Evolutionary conservation across 2,329 filamentous ascomycete species (phyloP), one percentile per base, ranked within the genome.

Genomic region (Hortaea werneckii): DNA sequence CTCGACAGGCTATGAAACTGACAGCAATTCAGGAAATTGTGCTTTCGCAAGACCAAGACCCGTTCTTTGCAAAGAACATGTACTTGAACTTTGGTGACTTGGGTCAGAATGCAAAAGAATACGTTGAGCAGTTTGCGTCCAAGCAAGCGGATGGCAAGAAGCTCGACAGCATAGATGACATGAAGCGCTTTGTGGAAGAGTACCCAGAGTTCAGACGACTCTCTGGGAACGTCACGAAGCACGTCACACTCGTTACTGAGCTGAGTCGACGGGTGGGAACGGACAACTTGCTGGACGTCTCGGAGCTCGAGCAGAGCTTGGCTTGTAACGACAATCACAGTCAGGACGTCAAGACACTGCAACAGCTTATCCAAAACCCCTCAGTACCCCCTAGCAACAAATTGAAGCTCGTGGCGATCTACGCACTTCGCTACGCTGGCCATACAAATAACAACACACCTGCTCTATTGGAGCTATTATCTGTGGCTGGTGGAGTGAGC

Each of bases 51-150:
- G 92, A 98, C 53, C 92, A 98, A 66, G 92, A 98, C 60, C 89
- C 92, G 0, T 98, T 98, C 69, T 98, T 98, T 72, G 95, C 83
- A 67, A 95, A 95, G 71, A 96, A 96, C 66, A 96, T 96, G 89
- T 96, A 89, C 57, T 78, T 95, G 58, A 96, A 96, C 63, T 98
- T 96, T 65, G 89, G 90, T 45, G 89, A 96, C 55, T 75, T 98
- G 5, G 89, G 92, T 8, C 85, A 90, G 37, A 95, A 94, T 56
- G 95, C 95, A 62, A 96, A 96, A 65, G 89, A 95, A 77, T 98
- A 98, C 58, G 92, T 98, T 45, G 89, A 95, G 62, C 92, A 96
- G 62, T 98, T 96, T 61, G 92, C 96, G 58, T 87, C 85, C 9
- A 95, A 94, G 65, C 95, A 90, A n/a, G 90, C 96, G 62, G 95